Base-by-base conservation (phyloP, 1,284 basidiomycete genomes). In the Phellopilus nigrolimitatus region DNA sequence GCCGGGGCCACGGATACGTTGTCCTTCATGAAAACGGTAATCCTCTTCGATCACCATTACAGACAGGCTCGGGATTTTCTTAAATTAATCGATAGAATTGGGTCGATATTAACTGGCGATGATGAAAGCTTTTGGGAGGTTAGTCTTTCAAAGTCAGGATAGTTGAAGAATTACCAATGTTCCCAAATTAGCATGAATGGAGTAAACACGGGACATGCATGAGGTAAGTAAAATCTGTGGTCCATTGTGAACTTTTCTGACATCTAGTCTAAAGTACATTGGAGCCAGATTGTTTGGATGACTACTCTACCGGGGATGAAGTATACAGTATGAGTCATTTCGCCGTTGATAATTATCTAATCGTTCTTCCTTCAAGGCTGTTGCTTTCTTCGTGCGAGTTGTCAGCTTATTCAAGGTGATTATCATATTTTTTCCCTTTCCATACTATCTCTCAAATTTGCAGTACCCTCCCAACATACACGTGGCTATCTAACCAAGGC, bases 111-210 rank as follows among this genome's bases (percentile, higher is more conserved):
- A 71, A 77, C n/a, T 56, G 84, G 82, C 5, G 60, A 72, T 17
- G 77, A 79, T 57, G 80, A 87, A 60, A 63, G 72, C 42, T 81
- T 88, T 61, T 88, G 85, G 85, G 76, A 82, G 73, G 84, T 83
- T 56, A 27, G 76, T 56, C 25, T 21, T 12, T 19, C 25, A 31
- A 6, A 13, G 15, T 19, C 17, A 13, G 13, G 8, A 10, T n/a
- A 10, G 8, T 30, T 15, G 12, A 21, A 22, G 33, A 34, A 52
- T 55, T 54, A 4, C 13, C 17, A 38, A 55, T 44, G 46, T 51
- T 19, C 40, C 64, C 53, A 30, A 8, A 12, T 19, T 49, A 80
- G 79, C 84, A 87, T 56, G 84, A 86, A 64, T 88, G 83, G 85
- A 57, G 68, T 24, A 78, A 69, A 19, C 87, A 90, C 60, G 87